Percentiles rank a stretch among this genome's conserved stretches.
These are phyloP conservation scores for Neoboletus subvelutipes DNA, from an alignment of 768 basidiomycete genomes.

Conservation along the genomic window DNA sequence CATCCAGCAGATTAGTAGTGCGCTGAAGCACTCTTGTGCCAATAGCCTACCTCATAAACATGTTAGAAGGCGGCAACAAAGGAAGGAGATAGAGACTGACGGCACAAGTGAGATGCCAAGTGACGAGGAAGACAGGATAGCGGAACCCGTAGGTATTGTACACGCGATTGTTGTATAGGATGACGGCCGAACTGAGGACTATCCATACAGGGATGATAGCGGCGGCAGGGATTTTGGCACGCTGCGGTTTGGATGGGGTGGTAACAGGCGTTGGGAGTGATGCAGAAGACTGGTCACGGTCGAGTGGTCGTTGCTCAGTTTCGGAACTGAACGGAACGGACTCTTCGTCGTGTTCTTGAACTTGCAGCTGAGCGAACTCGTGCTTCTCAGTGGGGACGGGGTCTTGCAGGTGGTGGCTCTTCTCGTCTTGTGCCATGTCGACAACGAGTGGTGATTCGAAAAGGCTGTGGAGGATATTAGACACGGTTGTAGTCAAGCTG, in stretches of 20 bases:
- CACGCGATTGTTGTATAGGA: conserved; percentile 93
- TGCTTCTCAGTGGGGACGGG: conserved; percentile 17
- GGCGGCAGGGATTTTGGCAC: conserved; percentile 58
- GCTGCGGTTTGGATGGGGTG: conserved; percentile 40
- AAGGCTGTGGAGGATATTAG: background rate
- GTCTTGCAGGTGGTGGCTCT: conserved; percentile 10
- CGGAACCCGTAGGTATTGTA: conserved; percentile 83
- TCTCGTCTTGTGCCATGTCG: conserved; percentile 29
- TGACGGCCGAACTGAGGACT: conserved; percentile 81
- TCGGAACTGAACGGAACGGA: background rate
- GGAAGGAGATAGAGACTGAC: conserved; percentile 34
- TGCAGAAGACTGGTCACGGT: conserved; percentile 3
- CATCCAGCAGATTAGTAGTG: conserved; percentile 80
- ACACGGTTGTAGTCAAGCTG: background rate
- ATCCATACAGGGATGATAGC: conserved; percentile 94
- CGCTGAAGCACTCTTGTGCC: conserved; percentile 86
- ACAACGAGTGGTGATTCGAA: background rate
- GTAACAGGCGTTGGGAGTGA: conserved; percentile 62
- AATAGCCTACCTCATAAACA: conserved; percentile 47
- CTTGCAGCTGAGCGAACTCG: conserved; percentile 20
- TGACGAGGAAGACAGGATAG: conserved; percentile 91
- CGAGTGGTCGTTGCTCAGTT: conserved; percentile 1
- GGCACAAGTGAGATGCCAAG: conserved; percentile 77
- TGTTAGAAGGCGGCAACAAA: conserved; percentile 2
- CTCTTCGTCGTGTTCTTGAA: conserved; percentile 19